These are phyloP conservation scores for Parietaria judaica DNA, from an alignment of 306 rosid species.

Conservation along the genomic window DNA sequence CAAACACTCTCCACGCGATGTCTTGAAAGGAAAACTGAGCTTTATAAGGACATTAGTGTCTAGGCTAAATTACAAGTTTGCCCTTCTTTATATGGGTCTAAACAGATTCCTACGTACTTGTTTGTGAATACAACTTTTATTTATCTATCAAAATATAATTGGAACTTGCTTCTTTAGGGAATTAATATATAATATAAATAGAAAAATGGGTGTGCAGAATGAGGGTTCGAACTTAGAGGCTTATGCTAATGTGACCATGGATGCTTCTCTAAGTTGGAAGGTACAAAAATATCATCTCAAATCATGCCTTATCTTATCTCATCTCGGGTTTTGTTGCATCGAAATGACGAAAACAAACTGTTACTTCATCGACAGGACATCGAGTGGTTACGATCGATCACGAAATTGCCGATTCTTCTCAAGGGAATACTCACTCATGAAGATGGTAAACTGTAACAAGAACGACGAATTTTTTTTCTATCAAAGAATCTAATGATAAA, in stretches of 20 bases:
- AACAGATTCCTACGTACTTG: no score
- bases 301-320: not conserved
- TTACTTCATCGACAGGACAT: not conserved
- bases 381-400: constrained; percentile 24
- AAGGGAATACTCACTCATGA: constrained; percentile 39
- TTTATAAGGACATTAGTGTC: no score
- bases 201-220: constrained; percentile 28
- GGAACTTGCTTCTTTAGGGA: no score
- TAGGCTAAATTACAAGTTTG: no score
- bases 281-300: constrained; percentile 17
- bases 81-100: no score
- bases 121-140: no score
- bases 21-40: no score
- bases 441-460: constrained; percentile 30
- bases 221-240: constrained; percentile 39
- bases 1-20: no score
- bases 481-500: no score
- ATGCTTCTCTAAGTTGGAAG: constrained; percentile 55
- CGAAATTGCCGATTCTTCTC: constrained; percentile 33
- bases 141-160: no score
- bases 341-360: not conserved
- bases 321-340: not conserved
- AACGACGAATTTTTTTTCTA: not conserved
- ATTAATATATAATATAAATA: no score
- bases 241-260: constrained; percentile 21